Conservation (phyloP, 2,329 filamentous ascomycete species). For the Epichloe elymi region DNA sequence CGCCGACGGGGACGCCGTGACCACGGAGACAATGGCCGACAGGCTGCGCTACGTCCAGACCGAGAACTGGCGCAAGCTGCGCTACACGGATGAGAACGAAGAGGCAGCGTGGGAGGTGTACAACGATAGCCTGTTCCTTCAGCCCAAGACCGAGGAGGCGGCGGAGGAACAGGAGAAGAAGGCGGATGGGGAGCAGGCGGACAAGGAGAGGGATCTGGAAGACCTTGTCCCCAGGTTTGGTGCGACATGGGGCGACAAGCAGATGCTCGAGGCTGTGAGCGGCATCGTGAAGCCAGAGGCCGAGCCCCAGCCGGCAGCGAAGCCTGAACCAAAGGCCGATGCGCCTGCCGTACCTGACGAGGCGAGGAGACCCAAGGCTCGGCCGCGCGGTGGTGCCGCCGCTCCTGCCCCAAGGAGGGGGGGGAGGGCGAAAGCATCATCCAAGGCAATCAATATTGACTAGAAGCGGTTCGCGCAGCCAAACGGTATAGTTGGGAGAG, state of each 20-base stretch:
- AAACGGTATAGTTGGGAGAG: too few species aligned
- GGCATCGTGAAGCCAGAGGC: constrained; percentile 25
- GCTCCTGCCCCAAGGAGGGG: constrained; percentile 15
- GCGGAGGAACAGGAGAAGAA: constrained; percentile 1
- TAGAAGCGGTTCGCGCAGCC: background rate
- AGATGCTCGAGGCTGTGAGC: constrained; percentile 33
- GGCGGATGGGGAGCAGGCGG: constrained; percentile 2
- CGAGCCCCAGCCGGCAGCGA: constrained; percentile 7
- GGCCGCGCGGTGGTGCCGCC: constrained; percentile 14
- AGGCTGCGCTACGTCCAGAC: constrained; percentile 66
- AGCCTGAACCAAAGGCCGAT: constrained; percentile 17
- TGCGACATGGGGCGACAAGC: constrained; percentile 29
- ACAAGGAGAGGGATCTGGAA: constrained; percentile 13
- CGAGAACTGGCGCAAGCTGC: constrained; percentile 68
- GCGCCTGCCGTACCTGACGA: constrained; percentile 6
- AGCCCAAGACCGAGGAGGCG: constrained; percentile 7
- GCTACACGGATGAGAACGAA: constrained; percentile 72
- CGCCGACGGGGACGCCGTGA: constrained; percentile 50
- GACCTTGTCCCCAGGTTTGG: constrained; percentile 25
- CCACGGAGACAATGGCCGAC: constrained; percentile 59
- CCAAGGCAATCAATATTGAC: constrained; percentile 6
- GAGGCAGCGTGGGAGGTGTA: constrained; percentile 65
- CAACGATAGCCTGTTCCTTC: constrained; percentile 50
- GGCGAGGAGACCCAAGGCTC: constrained; percentile 14
- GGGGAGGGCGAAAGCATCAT: constrained; percentile 9